Evolutionary conservation across 352 stramenopile species (phyloP).

Genomic region (Elongisporangium undulatum): DNA sequence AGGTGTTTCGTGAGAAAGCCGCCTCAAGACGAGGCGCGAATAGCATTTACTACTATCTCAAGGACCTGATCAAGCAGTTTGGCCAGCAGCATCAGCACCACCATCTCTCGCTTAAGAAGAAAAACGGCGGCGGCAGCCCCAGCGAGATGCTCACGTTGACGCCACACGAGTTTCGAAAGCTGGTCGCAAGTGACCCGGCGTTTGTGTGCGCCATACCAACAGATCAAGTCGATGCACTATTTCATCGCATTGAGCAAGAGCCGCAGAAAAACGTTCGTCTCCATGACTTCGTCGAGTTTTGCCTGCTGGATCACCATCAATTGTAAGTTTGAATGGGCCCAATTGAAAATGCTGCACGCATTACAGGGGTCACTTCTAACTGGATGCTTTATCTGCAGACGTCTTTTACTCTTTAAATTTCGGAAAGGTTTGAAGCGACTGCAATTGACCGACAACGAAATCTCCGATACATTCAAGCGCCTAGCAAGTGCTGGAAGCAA

Average conservation of each 20-base stretch:
- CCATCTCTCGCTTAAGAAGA: constrained; percentile 29
- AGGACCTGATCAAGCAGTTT: constrained; percentile 76
- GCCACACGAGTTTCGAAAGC: constrained; percentile 69
- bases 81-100: constrained; percentile 35
- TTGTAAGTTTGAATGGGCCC: constrained; percentile 30
- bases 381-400: constrained; percentile 22
- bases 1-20: constrained; percentile 83
- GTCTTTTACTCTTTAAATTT: constrained; percentile 77
- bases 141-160: constrained; percentile 52
- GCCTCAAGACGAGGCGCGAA: constrained; percentile 77
- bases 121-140: constrained; percentile 18
- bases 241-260: constrained; percentile 63
- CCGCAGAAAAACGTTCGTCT: constrained; percentile 50
- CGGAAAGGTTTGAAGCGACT: constrained; percentile 50
- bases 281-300: constrained; percentile 79
- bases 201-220: constrained; percentile 66
- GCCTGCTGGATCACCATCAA: constrained; percentile 71
- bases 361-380: not conserved
- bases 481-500: constrained; percentile 28
- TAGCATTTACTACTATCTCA: constrained; percentile 84
- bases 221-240: constrained; percentile 72
- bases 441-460: constrained; percentile 72
- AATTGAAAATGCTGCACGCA: too few relatives aligned
- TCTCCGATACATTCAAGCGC: constrained; percentile 67
- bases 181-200: constrained; percentile 71